Evolutionary conservation across 1,284 basidiomycete species (phyloP), one percentile per base, ranked within the genome.

Genomic region (Sporisorium scitamineum): DNA sequence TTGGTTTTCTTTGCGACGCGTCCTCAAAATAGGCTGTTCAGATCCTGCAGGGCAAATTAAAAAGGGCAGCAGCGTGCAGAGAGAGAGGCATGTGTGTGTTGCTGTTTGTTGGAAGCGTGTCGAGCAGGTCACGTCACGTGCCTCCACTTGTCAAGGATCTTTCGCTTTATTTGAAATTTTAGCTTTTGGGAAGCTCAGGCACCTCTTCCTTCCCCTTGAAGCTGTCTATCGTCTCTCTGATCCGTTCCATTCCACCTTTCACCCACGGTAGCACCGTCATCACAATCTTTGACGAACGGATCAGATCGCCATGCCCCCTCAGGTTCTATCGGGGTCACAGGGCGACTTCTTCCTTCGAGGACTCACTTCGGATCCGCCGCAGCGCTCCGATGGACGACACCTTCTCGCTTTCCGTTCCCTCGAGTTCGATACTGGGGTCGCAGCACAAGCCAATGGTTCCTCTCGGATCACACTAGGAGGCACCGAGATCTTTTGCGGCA

Each of bases 401-500:
- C 58, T 81, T 5, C 61, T 70, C n/a, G 74, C 74, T 14, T 80
- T 81, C 48, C 68, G 82, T 6, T 64, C 80, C 3, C 54, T 84
- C 22, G 47, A 78, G 7, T 41, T 84, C 34, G 72, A 78, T 14
- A 64, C 76, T 8, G 60, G 56, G 18, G 47, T 73, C 22, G 70
- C 81, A 10, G 66, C 68, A 20, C 74, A 79, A 50, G 81, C 82
- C 2, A 76, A 79, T 29, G 82, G 82, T 11, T 80, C 77, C 5
- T 80, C 82, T 10, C 63, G 63, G 14, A 70, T 81, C 45, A 63
- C 55, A 16, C 58, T 83, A 2, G 81, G 79, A 7, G 79, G 76
- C 34, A 84, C 82, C 11, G 72, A 80, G 27, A 78, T 82, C 51
- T 51, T 78, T 22, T 81, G 82, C 32, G 82, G 78, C 26, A 69